These are phyloP conservation scores for Trichosporon inkin DNA, from an alignment of 1,284 basidiomycete species.

Conservation along the genomic window DNA sequence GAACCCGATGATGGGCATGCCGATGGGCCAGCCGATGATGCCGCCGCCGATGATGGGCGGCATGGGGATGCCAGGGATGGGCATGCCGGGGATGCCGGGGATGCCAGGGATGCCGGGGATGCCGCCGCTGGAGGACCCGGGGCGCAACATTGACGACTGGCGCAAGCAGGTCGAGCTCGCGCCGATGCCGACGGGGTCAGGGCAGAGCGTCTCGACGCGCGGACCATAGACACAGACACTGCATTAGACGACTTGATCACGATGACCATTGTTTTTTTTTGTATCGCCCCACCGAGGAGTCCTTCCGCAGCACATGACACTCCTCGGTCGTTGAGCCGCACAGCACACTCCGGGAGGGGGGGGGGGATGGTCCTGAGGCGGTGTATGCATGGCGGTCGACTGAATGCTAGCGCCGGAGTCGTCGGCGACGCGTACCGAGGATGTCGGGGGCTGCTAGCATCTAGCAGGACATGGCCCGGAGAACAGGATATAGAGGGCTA, in stretches of 20 bases:
- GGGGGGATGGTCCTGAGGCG: too few relatives aligned
- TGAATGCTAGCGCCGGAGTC: too few relatives aligned
- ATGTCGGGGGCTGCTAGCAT: too few relatives aligned
- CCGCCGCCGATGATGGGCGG: conserved; percentile 1
- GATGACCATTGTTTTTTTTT: neutral
- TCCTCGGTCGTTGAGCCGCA: too few relatives aligned
- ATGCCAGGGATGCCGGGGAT: conserved; percentile 8
- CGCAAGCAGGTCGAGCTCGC: conserved; percentile 18
- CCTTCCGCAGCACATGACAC: too few relatives aligned
- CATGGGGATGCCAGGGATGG: conserved; percentile 9
- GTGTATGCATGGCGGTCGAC: too few relatives aligned
- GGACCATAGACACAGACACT: neutral
- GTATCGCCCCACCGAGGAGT: neutral
- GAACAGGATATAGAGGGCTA: too few relatives aligned
- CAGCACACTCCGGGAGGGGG: too few relatives aligned
- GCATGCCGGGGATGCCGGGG: conserved; percentile 8
- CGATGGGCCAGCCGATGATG: too few relatives aligned
- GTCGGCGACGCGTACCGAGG: too few relatives aligned
- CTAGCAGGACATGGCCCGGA: too few relatives aligned
- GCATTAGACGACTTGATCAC: neutral
- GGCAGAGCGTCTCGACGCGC: conserved; percentile 11
- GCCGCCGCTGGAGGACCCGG: conserved; percentile 19
- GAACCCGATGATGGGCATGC: conserved; percentile 12
- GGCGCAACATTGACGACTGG: conserved; percentile 26
- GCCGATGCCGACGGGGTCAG: conserved; percentile 14